A percentile compares a stretch with the other conserved stretches of the same genome.
Conservation (phyloP, 2,329 filamentous ascomycete genomes). For the Aquanectria penicillioides region DNA sequence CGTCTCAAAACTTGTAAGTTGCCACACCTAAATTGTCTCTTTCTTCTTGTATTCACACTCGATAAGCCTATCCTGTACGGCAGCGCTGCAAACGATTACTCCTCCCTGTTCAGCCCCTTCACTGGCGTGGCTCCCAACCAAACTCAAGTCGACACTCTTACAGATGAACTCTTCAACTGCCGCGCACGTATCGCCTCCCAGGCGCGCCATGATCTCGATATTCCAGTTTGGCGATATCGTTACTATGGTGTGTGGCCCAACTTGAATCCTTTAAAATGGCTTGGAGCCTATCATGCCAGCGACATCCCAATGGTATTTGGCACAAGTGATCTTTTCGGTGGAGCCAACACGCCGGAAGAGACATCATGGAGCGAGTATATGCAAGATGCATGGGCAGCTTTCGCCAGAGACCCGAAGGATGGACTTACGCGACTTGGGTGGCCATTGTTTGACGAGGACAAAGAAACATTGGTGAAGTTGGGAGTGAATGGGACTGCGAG, state of each 20-base stretch:
- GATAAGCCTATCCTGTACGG: background rate
- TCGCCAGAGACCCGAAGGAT: background rate
- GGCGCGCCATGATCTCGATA: background rate
- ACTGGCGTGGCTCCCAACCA: slow-evolving; percentile 10
- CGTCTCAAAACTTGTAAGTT: slow-evolving; percentile 2
- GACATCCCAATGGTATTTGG: slow-evolving; percentile 8
- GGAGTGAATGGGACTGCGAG: slow-evolving; percentile 5
- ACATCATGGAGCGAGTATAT: background rate
- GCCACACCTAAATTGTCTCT: background rate
- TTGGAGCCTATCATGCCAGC: slow-evolving; percentile 12
- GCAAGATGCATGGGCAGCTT: slow-evolving; percentile 1
- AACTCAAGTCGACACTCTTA: background rate
- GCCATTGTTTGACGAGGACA: background rate
- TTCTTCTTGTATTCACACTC: background rate
- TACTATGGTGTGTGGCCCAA: slow-evolving; percentile 14
- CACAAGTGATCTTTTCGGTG: slow-evolving; percentile 3
- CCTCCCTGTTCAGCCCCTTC: slow-evolving; percentile 9
- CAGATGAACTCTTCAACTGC: slow-evolving; percentile 12
- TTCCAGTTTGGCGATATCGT: slow-evolving; percentile 14
- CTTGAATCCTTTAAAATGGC: slow-evolving; percentile 4
- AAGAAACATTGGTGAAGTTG: slow-evolving; percentile 2
- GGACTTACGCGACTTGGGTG: slow-evolving; percentile 1
- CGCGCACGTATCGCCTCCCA: slow-evolving; percentile 6
- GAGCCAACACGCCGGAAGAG: slow-evolving; percentile 3
- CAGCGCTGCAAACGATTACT: slow-evolving; percentile 7